Base-by-base conservation (phyloP, 192 early-diverging fungal genomes). In the Backusella psychrophila region DNA sequence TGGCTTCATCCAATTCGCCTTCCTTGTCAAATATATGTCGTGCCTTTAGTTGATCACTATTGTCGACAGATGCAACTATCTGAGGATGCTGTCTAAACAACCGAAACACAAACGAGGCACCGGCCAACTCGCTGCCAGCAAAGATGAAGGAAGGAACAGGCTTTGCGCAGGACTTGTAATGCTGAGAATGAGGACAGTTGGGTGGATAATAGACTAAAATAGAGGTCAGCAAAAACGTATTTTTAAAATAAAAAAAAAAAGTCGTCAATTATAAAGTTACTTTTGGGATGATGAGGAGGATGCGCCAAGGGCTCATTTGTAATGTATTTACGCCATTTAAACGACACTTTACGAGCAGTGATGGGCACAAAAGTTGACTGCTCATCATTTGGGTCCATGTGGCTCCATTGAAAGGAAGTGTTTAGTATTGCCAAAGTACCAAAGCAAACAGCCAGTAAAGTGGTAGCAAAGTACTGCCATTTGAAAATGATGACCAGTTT, bases 81-180 rank as follows among this genome's bases (percentile, higher is more conserved):
- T 87, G 86, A 0, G 86, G 86, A 67, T 87, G 86, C 1, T 81
- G 80, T n/a, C 72, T 74, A 46, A 87, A 75, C 21, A 80, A 75
- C 46, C 85, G 80, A 69, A 85, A 87, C 19, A 87, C 77, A 34
- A 82, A 85, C 8, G 78, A 42, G 36, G 80, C 76, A 2, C 80
- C 86, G 33, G 81, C 79, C 17, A 85, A 71, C 53, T 87, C 86
- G 21, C 84, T 84, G 42, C 86, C 86, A 56, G 86, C 86, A 85
- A 87, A 82, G 70, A 87, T 87, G 67, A 87, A 87, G 49, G 84
- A 84, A 14, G 86, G 86, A 12, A 87, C 82, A 67, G 85, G 85
- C 56, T 87, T 87, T 66, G 84, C 85, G 38, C 86, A 87, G 6
- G 70, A 46, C 49, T 69, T 69, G 33, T 81, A 81, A 23, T 85